Evolutionary conservation across 495 filamentous ascomycete genomes (phyloP).

Genomic region (Talaromyces adpressus): DNA sequence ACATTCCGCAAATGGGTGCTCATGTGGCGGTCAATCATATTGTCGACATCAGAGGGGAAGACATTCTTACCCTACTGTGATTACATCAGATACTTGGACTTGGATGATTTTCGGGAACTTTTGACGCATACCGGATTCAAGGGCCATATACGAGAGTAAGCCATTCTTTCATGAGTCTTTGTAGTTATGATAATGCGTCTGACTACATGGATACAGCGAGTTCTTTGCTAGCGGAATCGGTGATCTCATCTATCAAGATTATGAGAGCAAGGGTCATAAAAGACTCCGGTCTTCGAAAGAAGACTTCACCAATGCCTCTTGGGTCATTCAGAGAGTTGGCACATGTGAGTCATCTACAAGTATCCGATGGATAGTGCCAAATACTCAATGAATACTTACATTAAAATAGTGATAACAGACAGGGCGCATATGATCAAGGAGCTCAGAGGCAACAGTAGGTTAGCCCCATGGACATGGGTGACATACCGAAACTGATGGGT

Average conservation of each 20-base stretch:
- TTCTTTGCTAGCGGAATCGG: constrained; percentile 47
- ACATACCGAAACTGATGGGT: constrained; percentile 13
- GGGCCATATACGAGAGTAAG: constrained; percentile 29
- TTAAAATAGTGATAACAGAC: constrained; percentile 35
- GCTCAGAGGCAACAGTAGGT: constrained; percentile 38
- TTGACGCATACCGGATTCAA: constrained; percentile 45
- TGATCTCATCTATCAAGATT: constrained; percentile 18
- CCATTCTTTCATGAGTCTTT: not conserved
- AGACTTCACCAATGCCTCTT: not conserved
- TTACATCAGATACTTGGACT: constrained; percentile 57
- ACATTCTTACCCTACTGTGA: constrained; percentile 64
- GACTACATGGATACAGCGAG: constrained; percentile 1
- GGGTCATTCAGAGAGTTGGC: not conserved
- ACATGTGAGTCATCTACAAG: not conserved
- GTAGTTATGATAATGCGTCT: not conserved
- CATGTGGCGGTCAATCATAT: constrained; percentile 63
- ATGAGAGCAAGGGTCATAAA: constrained; percentile 14
- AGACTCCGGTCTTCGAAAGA: constrained; percentile 16
- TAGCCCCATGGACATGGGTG: constrained; percentile 16
- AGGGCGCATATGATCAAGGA: constrained; percentile 46
- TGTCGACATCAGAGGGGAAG: constrained; percentile 50
- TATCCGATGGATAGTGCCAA: not conserved
- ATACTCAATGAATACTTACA: not conserved
- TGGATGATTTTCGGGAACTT: constrained; percentile 51
- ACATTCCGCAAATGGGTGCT: constrained; percentile 44